Percentiles rank a stretch among this genome's conserved stretches.
Conservation (phyloP, 108 stramenopile genomes). For the Nitzschia sp. region DNA sequence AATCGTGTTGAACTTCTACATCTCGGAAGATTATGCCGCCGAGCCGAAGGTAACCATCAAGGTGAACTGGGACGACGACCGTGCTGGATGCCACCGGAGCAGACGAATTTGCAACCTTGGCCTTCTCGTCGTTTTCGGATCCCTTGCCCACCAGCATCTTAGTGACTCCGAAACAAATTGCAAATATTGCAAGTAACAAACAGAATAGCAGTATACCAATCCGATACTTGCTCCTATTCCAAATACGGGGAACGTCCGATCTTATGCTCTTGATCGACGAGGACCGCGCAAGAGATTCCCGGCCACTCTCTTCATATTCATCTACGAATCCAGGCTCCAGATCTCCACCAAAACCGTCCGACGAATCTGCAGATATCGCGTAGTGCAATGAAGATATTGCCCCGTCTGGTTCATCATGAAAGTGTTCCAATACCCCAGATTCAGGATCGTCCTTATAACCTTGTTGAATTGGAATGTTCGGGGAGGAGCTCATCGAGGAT, state of each 20-base stretch:
- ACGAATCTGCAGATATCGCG: too few relatives aligned
- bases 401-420: constrained; percentile 3
- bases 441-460: background rate
- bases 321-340: background rate
- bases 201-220: background rate
- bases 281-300: background rate
- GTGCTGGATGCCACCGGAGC: background rate
- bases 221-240: background rate
- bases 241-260: background rate
- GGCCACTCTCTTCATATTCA: background rate
- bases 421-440: background rate
- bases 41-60: background rate
- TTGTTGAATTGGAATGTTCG: too few relatives aligned
- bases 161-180: background rate
- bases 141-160: background rate
- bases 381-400: too few relatives aligned
- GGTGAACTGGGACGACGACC: background rate
- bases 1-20: background rate
- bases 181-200: background rate
- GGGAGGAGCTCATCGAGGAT: too few relatives aligned
- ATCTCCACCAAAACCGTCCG: background rate
- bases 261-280: background rate
- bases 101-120: background rate
- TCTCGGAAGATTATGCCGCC: background rate
- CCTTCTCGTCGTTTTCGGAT: background rate